Percentiles rank a stretch among this genome's conserved stretches.
Evolutionary conservation across 805 yeast genomes (phyloP).

Genomic region (Schwanniomyces occidentalis): DNA sequence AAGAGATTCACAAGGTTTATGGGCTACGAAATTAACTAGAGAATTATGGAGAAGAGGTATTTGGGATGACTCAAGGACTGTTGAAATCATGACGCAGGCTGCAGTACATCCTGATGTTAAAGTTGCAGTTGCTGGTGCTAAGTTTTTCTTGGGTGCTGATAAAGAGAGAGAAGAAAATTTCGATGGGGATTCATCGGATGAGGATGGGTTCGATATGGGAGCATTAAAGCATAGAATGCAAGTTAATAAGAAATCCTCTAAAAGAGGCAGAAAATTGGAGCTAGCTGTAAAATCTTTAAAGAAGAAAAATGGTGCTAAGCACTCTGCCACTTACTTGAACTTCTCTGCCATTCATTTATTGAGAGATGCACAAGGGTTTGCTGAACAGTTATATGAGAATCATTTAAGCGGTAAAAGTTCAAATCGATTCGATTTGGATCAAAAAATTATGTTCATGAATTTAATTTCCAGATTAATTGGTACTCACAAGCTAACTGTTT

Average conservation of each 20-base stretch:
- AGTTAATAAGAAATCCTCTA: conserved; percentile 78
- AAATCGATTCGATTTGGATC: conserved; percentile 78
- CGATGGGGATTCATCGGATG: conserved; percentile 70
- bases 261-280: conserved; percentile 79
- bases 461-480: conserved; percentile 88
- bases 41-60: conserved; percentile 97
- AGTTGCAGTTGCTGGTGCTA: conserved; percentile 86
- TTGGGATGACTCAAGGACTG: conserved; percentile 97
- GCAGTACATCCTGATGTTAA: conserved; percentile 85
- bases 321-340: conserved; percentile 70
- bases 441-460: conserved; percentile 85
- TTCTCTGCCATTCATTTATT: conserved; percentile 93
- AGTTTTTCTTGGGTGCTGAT: conserved; percentile 93
- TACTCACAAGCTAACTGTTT: conserved; percentile 86
- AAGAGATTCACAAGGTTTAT: conserved; percentile 75
- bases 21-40: conserved; percentile 95
- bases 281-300: conserved; percentile 67
- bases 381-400: conserved; percentile 73
- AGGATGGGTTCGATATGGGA: conserved; percentile 69
- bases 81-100: conserved; percentile 97
- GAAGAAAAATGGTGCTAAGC: conserved; percentile 57
- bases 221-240: conserved; percentile 77
- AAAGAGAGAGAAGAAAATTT: conserved; percentile 85
- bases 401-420: conserved; percentile 71
- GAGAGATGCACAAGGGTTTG: conserved; percentile 97